Evolutionary conservation across 2,329 filamentous ascomycete genomes (phyloP).

Genomic region (Trichoderma asperellum): DNA sequence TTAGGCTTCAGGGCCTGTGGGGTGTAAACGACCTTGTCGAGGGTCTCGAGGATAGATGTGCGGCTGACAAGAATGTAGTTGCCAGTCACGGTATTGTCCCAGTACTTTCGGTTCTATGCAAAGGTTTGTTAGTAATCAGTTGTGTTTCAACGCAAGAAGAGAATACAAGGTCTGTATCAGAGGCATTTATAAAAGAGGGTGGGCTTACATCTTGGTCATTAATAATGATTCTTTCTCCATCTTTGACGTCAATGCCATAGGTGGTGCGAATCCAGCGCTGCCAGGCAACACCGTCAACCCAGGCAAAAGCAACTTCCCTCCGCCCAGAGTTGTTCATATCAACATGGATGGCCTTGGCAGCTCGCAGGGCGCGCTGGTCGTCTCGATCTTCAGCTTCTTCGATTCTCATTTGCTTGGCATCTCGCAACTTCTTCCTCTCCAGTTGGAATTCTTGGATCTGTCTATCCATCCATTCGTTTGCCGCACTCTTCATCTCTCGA

Average conservation of each 20-base stretch:
- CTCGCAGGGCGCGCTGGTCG: constrained; percentile 82
- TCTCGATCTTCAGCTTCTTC: constrained; percentile 94
- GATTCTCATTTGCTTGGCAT: constrained; percentile 92
- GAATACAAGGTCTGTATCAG: not conserved
- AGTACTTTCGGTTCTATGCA: constrained; percentile 82
- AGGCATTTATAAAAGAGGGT: not conserved
- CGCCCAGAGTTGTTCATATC: constrained; percentile 85
- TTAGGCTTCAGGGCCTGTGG: constrained; percentile 76
- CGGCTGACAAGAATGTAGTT: constrained; percentile 88
- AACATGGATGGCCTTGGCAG: constrained; percentile 89
- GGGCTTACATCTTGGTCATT: constrained; percentile 91
- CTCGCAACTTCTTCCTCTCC: constrained; percentile 88
- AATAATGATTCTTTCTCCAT: constrained; percentile 91
- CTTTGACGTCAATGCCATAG: constrained; percentile 85
- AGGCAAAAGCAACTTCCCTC: constrained; percentile 92
- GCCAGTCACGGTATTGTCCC: constrained; percentile 88
- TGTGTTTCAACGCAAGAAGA: not conserved
- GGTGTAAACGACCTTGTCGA: constrained; percentile 69
- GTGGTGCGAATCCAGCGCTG: constrained; percentile 95
- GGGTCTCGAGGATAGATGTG: constrained; percentile 86
- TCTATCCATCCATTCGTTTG: constrained; percentile 97
- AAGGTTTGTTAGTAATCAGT: not conserved
- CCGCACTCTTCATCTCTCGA: constrained; percentile 92
- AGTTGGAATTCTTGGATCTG: constrained; percentile 89
- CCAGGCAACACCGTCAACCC: constrained; percentile 98